Percentiles rank a stretch among this genome's conserved stretches.
Evolutionary conservation across 345 rosid species (phyloP).

Genomic region (Arabidopsis arenosa): DNA sequence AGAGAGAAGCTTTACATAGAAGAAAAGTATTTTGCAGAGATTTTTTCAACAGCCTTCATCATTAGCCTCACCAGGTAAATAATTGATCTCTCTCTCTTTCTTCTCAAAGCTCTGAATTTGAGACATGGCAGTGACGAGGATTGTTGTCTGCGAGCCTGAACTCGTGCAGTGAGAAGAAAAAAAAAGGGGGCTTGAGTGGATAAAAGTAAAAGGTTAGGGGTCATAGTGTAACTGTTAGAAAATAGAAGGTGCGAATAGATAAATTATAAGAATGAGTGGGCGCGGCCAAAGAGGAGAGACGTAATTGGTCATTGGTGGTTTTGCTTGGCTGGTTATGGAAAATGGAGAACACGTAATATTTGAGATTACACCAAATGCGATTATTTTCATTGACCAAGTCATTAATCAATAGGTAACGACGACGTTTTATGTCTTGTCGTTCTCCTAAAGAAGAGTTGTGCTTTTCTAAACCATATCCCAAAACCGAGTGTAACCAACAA

Average conservation of each 20-base stretch:
- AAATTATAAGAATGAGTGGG: not conserved
- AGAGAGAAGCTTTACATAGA: constrained; percentile 41
- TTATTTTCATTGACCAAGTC: constrained; percentile 20
- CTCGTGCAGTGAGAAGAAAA: not conserved
- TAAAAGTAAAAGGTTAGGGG: constrained; percentile 6
- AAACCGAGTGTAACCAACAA: not conserved
- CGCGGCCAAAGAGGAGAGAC: constrained; percentile 19
- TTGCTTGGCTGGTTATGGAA: constrained; percentile 9
- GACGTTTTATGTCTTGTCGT: constrained; percentile 13
- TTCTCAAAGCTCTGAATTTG: constrained; percentile 46
- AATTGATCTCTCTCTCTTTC: constrained; percentile 27
- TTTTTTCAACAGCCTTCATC: constrained; percentile 42
- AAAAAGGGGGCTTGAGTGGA: not conserved
- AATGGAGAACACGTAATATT: constrained; percentile 44
- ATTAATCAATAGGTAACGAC: not conserved
- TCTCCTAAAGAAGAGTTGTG: not conserved
- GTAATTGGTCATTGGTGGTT: not conserved
- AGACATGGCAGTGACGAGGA: constrained; percentile 39
- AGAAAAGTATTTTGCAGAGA: constrained; percentile 44
- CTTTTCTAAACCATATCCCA: not conserved
- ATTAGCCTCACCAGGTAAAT: constrained; percentile 35
- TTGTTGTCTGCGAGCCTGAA: constrained; percentile 11
- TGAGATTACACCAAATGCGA: constrained; percentile 5
- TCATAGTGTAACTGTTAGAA: not conserved
- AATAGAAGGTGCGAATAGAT: not conserved